Base-by-base conservation (phyloP, 148 eudicot species). In the Camellia sinensis region DNA sequence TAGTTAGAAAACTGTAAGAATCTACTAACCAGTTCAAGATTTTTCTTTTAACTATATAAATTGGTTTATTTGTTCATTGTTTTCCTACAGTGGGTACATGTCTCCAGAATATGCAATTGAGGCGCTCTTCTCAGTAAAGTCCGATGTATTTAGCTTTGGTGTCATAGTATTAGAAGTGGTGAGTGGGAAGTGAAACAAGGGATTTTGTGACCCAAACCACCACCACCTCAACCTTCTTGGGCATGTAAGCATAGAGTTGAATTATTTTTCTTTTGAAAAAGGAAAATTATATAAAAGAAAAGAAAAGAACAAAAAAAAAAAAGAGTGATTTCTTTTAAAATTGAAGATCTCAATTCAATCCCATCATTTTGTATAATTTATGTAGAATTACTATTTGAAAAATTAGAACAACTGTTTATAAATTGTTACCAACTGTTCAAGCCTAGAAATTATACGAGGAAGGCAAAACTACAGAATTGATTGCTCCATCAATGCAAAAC, bases 81-180 rank as follows among this genome's bases (percentile, higher is more conserved):
- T 13, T 62, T 7, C 45, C 3, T 77, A 63, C 72, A 77, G 80
- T 52, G 80, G 80, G n/a, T 77, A 77, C 3, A 77, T 77, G 80
- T 50, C 80, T 46, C 50, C 1, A 5, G 50, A 46, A 7, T 1
- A 46, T 46, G 50, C 50, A 15, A 21, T 65, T 0, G 80, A 77
- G 29, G 80, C 63, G 29, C 54, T 65, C 10, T 46, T 77, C 18
- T 77, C 80, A 0, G 52, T 66, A 7, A 77, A 77, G 15, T 46
- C 62, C 1, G 80, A 77, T 77, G 80, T 77, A 7, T 77, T 48
- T 14, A 77, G 80, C 72, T 77, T 77, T 37, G 80, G 72, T 65
- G 80, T 77, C 5, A 22, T 77, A 73, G 72, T 77, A 9, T 57
- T 77, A 13, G 80, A 77, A 48, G 50, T 77, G 6, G 45, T 77